phyloP scores from a whole-genome alignment of 2,329 filamentous ascomycete species.

The Aspergillus caelatus region DNA sequence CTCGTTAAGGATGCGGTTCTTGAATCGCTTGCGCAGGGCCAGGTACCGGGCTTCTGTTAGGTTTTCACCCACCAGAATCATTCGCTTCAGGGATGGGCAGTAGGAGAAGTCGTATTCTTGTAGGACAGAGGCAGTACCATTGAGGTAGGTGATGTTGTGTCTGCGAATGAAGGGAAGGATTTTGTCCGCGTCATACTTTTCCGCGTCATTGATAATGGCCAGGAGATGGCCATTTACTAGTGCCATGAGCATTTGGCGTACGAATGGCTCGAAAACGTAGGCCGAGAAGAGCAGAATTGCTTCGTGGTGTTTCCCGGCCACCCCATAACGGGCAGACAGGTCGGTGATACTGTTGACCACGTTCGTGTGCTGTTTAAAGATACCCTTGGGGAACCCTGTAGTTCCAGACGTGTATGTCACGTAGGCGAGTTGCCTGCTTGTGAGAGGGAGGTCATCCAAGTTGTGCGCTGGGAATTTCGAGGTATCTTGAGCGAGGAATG shows the following conservation, averaged over 20 bases:
- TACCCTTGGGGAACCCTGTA: neutral
- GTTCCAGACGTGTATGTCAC: neutral
- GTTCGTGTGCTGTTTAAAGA: neutral
- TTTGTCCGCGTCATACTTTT: neutral
- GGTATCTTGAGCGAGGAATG: neutral
- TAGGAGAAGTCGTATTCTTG: neutral
- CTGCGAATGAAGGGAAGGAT: neutral
- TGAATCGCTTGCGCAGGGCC: neutral
- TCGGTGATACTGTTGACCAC: neutral
- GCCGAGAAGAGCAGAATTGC: neutral
- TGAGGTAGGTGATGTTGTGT: neutral
- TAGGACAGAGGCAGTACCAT: neutral
- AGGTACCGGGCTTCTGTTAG: neutral
- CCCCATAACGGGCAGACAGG: neutral
- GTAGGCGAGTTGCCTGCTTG: neutral
- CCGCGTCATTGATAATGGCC: neutral
- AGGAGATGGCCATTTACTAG: neutral
- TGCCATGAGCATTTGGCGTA: neutral
- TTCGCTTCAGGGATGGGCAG: neutral
- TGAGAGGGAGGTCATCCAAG: neutral
- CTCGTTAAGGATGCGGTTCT: neutral
- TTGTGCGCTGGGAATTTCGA: neutral
- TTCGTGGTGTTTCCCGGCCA: neutral
- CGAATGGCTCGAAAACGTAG: neutral
- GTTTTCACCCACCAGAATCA: neutral